Evolutionary conservation across 257 asterid species (phyloP).

Genomic region (Parsonsia alboflavescens): DNA sequence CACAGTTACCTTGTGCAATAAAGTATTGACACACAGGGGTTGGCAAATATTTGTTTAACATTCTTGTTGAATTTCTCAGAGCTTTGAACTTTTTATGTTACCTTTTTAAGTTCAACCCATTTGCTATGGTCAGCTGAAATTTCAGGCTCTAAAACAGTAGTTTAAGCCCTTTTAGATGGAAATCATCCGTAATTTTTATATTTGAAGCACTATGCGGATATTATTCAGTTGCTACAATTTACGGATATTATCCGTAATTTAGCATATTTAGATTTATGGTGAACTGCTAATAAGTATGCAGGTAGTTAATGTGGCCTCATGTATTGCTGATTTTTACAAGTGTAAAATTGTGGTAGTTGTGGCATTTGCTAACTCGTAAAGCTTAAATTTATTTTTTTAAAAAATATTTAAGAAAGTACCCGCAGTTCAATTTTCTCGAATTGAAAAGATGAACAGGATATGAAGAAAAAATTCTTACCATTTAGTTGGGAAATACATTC

Average conservation of each 20-base stretch:
- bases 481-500: not conserved
- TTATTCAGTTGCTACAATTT: not conserved
- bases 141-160: not conserved
- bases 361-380: not conserved
- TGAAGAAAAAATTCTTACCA: not conserved
- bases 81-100: not conserved
- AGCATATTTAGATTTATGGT: not conserved
- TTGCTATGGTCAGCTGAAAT: not conserved
- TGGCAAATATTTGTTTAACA: not conserved
- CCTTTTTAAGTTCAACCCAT: not conserved
- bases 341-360: not conserved
- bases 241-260: too few species aligned
- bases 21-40: not conserved
- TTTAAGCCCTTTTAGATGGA: not conserved
- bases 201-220: not conserved
- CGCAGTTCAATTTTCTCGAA: not conserved
- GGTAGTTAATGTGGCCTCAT: not conserved
- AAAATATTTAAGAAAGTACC: not conserved
- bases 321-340: not conserved
- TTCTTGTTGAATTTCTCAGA: conserved; percentile 1
- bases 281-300: not conserved
- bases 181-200: not conserved
- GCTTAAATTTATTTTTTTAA: not conserved
- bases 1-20: not conserved
- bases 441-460: not conserved